Conservation (phyloP, 345 rosid species). For the Syzygium oleosum region DNA sequence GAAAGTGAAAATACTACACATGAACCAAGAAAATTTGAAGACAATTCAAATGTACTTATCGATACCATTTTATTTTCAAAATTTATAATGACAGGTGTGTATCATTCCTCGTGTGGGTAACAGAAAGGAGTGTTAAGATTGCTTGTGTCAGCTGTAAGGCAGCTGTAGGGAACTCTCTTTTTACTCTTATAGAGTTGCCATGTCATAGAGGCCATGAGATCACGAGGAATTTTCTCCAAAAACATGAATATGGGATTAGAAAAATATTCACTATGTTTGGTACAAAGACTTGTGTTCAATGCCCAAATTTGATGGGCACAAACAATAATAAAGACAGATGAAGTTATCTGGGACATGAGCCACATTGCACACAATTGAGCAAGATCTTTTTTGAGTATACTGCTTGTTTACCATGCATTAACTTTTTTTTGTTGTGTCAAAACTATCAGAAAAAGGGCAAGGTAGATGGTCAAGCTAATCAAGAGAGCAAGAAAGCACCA, state of each 20-base stretch:
- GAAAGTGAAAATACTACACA: neutral
- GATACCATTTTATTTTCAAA: neutral
- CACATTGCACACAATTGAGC: neutral
- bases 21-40: neutral
- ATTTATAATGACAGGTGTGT: neutral
- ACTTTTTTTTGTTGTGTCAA: neutral
- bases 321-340: neutral
- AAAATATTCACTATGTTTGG: neutral
- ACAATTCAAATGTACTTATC: neutral
- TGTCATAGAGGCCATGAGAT: neutral
- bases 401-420: neutral
- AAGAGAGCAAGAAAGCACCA: constrained; percentile 59
- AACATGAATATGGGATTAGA: neutral
- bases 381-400: neutral
- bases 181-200: neutral
- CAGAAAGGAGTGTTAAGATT: neutral
- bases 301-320: neutral
- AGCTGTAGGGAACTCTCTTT: neutral
- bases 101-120: neutral
- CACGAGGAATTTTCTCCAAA: neutral
- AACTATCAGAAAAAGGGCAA: constrained; percentile 40
- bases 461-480: constrained; percentile 37
- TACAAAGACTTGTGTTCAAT: neutral
- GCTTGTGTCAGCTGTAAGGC: neutral
- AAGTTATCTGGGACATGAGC: neutral